These are phyloP conservation scores for Brassica juncea DNA, from an alignment of 345 rosid species.

Conservation along the genomic window DNA sequence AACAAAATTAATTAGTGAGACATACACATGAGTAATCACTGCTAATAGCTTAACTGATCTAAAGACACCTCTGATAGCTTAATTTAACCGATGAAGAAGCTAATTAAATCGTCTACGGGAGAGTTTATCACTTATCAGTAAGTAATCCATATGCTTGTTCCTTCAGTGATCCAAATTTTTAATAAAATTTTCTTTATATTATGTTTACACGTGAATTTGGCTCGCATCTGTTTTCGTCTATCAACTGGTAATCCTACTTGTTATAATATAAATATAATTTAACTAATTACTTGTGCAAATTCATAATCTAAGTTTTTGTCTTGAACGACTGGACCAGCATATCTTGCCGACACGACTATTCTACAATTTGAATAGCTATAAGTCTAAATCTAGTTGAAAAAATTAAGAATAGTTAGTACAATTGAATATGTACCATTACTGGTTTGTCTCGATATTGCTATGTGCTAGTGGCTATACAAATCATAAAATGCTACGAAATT, in stretches of 20 bases:
- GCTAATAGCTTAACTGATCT: too few relatives aligned
- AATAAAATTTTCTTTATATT: neutral
- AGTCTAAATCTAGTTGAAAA: conserved; percentile 12
- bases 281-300: neutral
- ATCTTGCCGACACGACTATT: conserved; percentile 74
- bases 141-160: neutral
- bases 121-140: neutral
- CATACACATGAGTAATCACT: too few relatives aligned
- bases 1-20: too few relatives aligned
- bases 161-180: neutral
- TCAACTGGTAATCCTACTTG: neutral
- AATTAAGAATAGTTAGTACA: neutral
- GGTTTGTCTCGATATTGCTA: neutral
- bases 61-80: too few relatives aligned
- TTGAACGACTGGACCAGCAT: neutral
- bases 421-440: neutral
- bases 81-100: neutral
- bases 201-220: neutral
- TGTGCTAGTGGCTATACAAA: neutral
- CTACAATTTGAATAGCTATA: neutral
- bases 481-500: neutral
- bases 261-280: neutral
- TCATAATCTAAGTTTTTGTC: conserved; percentile 16
- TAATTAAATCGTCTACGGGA: neutral
- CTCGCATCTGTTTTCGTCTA: neutral